phyloP scores from a whole-genome alignment of 1,284 basidiomycete genomes.

The Anthracocystis panici-leucophaei region DNA sequence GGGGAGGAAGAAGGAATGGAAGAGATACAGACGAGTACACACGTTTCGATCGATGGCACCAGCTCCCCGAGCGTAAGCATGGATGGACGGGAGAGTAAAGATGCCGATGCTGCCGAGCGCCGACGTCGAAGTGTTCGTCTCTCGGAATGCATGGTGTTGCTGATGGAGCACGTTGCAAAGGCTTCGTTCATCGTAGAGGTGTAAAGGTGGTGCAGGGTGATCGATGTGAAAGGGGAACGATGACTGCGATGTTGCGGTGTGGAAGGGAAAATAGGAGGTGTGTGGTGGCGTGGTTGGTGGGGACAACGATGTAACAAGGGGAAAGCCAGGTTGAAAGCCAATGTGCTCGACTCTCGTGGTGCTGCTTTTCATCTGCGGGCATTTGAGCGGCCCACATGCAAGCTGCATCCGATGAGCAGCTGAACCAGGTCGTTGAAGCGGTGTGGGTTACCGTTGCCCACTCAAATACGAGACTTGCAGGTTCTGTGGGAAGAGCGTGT shows the following conservation, averaged over 20 bases:
- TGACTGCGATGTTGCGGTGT: too few relatives aligned
- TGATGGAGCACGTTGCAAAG: slow-evolving; percentile 1
- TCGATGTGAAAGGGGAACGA: not conserved
- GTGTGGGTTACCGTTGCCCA: not conserved
- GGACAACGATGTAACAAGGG: too few relatives aligned
- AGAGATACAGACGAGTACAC: slow-evolving; percentile 42
- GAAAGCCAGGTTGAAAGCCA: too few relatives aligned
- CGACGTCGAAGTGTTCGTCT: slow-evolving; percentile 35
- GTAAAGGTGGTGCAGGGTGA: not conserved
- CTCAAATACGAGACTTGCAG: too few relatives aligned
- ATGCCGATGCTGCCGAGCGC: slow-evolving; percentile 47
- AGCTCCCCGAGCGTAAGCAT: slow-evolving; percentile 34
- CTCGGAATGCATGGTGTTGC: not conserved
- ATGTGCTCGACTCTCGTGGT: too few relatives aligned
- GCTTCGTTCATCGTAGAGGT: slow-evolving; percentile 10
- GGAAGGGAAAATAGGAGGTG: too few relatives aligned
- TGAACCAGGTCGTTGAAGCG: not conserved
- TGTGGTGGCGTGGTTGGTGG: too few relatives aligned
- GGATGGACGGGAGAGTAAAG: slow-evolving; percentile 46
- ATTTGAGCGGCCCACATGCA: not conserved
- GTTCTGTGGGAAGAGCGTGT: not conserved
- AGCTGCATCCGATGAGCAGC: too few relatives aligned
- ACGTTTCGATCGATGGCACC: slow-evolving; percentile 41
- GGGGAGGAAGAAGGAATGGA: not conserved
- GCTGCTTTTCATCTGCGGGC: too few relatives aligned